These are phyloP conservation scores for Punctularia strigosozonata DNA, from an alignment of 768 basidiomycete genomes.

Conservation along the genomic window DNA sequence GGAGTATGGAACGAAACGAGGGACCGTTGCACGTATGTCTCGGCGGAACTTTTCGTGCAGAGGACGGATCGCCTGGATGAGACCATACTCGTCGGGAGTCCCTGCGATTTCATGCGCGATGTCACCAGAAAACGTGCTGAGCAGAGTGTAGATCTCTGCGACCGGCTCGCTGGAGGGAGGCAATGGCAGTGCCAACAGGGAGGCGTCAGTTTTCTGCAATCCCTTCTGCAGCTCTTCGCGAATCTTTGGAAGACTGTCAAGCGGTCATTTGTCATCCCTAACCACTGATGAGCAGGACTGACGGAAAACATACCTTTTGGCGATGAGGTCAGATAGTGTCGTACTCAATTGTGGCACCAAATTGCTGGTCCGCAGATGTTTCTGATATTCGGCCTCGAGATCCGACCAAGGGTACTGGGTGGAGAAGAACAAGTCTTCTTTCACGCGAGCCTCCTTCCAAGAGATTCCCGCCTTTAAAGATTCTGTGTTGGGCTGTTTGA, in stretches of 20 bases:
- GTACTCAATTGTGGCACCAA: constrained; percentile 46
- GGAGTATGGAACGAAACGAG: constrained; percentile 41
- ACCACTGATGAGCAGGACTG: too few relatives aligned
- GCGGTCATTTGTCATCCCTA: neutral
- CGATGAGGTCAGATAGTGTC: constrained; percentile 51
- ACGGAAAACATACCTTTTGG: constrained; percentile 33
- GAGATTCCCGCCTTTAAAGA: constrained; percentile 39
- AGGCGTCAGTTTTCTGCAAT: constrained; percentile 26
- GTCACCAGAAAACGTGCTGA: constrained; percentile 35
- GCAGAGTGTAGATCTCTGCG: constrained; percentile 38
- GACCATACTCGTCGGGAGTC: constrained; percentile 34
- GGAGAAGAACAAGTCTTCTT: constrained; percentile 48
- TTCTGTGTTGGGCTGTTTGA: constrained; percentile 32
- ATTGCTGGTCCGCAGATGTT: constrained; percentile 42
- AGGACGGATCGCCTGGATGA: constrained; percentile 45
- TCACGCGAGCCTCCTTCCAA: constrained; percentile 47
- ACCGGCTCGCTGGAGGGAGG: constrained; percentile 45
- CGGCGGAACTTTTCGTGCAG: constrained; percentile 33
- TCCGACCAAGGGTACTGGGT: constrained; percentile 40
- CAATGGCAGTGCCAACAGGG: constrained; percentile 26
- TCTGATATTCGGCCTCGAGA: constrained; percentile 36
- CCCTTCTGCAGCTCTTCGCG: constrained; percentile 41
- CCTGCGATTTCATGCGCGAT: constrained; percentile 38
- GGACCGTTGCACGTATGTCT: constrained; percentile 40
- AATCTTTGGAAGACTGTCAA: constrained; percentile 46